These are phyloP conservation scores for Collybia mongolica DNA, from an alignment of 768 basidiomycete genomes.

Conservation along the genomic window DNA sequence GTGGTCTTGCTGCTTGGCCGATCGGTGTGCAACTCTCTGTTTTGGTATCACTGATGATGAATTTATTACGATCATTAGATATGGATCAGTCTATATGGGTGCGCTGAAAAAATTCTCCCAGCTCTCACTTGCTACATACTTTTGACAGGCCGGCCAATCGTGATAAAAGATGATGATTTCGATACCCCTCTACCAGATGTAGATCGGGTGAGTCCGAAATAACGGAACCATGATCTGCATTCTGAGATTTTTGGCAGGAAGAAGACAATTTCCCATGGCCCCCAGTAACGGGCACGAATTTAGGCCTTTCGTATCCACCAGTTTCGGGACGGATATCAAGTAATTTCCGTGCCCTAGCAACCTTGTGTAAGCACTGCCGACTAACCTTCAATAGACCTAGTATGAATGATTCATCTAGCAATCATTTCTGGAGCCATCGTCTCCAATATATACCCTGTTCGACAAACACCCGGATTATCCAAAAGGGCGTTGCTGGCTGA, in stretches of 20 bases:
- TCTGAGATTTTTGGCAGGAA: conserved; percentile 35
- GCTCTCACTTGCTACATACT: conserved; percentile 6
- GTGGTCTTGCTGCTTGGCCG: conserved; percentile 73
- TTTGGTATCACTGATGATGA: neutral
- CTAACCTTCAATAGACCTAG: neutral
- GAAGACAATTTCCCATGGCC: conserved; percentile 60
- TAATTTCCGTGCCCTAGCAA: conserved; percentile 54
- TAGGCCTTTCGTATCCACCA: conserved; percentile 42
- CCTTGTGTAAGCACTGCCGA: conserved; percentile 47
- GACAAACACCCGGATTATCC: conserved; percentile 39
- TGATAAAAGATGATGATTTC: conserved; percentile 68
- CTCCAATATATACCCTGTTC: conserved; percentile 69
- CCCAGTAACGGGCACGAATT: conserved; percentile 36
- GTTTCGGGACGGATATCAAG: conserved; percentile 48
- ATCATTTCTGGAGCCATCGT: conserved; percentile 68
- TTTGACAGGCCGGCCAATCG: conserved; percentile 56
- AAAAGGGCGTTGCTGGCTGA: conserved; percentile 49
- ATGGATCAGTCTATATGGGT: conserved; percentile 78
- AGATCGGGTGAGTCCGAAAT: conserved; percentile 38
- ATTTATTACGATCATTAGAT: conserved; percentile 33
- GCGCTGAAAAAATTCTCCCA: conserved; percentile 12
- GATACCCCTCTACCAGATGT: conserved; percentile 63
- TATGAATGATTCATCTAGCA: conserved; percentile 34
- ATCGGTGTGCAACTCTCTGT: conserved; percentile 46
- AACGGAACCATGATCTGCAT: neutral